Base-by-base conservation (phyloP, 2,329 filamentous ascomycete genomes). In the Fusarium ramigenum region DNA sequence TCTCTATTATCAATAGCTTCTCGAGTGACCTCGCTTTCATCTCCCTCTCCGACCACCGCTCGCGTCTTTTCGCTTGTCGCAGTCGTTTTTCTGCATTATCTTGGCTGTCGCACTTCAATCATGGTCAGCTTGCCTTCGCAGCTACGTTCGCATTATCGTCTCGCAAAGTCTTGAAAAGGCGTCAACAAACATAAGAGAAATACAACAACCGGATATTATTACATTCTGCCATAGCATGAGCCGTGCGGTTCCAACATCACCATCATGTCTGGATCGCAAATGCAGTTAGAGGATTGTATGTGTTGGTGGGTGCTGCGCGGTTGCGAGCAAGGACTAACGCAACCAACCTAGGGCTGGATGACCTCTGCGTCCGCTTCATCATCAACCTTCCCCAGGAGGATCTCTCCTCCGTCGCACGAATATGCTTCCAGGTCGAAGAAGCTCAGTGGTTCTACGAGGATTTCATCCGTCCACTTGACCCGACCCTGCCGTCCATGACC, bases 361-460 rank as follows among this genome's bases (percentile, higher is more conserved):
- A 98, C 85, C 90, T 98, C 68, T 97, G 95, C 84, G 96, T 97
- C 82, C 94, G 97, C 81, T 99, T 99, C 84, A 96, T 99, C 80
- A 94, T 98, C 83, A 98, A 99, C 84, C 90, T 98, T 70, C 96
- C 97, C 50, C 89, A 93, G 74, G 94, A 96, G 83, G 96, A 99
- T 83, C 89, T 98, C 52, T 91, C 92, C 75, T 95, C 93, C 5
- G 93, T 97, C 65, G 94, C 95, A 80, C 93, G 96, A 80, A 96
- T 99, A 84, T 98, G 96, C 84, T 99, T 99, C 82, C 95, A 98
- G 84, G 93, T 99, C 77, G 96, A 99, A 84, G 97, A 99, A 84
- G 96, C 96, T 78, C 97, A 99, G 91, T 99, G 96, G 96, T 99
- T 97, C 84, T 99, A 99, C 89, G 96, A 99, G 87, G 96, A 99